A percentile compares a stretch with the other conserved stretches of the same genome.
Conservation (phyloP, 768 basidiomycete species). For the Imleria badia region DNA sequence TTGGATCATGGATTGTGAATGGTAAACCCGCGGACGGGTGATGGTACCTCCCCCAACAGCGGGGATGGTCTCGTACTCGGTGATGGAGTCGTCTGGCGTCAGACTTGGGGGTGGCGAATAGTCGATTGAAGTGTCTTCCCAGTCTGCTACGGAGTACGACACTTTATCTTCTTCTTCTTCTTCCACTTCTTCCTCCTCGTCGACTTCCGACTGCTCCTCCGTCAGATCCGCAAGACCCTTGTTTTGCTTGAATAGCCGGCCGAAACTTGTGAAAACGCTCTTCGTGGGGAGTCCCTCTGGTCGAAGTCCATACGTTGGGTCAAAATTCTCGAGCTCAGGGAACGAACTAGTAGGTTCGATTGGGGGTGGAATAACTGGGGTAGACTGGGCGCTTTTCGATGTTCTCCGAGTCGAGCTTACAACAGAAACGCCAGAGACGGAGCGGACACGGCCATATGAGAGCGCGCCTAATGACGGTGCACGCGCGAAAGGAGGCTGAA, state of each 20-base stretch:
- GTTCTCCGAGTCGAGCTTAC: slow-evolving; percentile 32
- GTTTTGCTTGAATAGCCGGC: slow-evolving; percentile 64
- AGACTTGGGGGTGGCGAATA: slow-evolving; percentile 47
- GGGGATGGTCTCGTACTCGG: slow-evolving; percentile 85
- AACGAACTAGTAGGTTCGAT: slow-evolving; percentile 30
- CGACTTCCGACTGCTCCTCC: slow-evolving; percentile 53
- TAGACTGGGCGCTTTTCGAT: slow-evolving; percentile 16
- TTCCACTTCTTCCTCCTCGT: slow-evolving; percentile 34
- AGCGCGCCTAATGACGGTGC: slow-evolving; percentile 21
- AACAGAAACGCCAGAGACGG: slow-evolving; percentile 42
- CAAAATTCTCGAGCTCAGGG: slow-evolving; percentile 76
- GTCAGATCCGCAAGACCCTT: slow-evolving; percentile 79
- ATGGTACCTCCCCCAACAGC: slow-evolving; percentile 91
- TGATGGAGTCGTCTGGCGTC: slow-evolving; percentile 41
- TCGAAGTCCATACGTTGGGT: slow-evolving; percentile 94
- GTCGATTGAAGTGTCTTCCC: slow-evolving; percentile 60
- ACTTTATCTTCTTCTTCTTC: slow-evolving; percentile 32
- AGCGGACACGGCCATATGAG: slow-evolving; percentile 35
- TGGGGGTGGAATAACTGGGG: slow-evolving; percentile 19
- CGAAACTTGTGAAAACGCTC: slow-evolving; percentile 77
- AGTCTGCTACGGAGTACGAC: slow-evolving; percentile 67
- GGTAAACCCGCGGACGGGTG: slow-evolving; percentile 80
- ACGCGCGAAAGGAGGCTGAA: slow-evolving; percentile 27
- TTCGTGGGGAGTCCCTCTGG: slow-evolving; percentile 89
- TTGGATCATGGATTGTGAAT: slow-evolving; percentile 78